Conservation (phyloP, 306 rosid species). For the Medicago arabica region DNA sequence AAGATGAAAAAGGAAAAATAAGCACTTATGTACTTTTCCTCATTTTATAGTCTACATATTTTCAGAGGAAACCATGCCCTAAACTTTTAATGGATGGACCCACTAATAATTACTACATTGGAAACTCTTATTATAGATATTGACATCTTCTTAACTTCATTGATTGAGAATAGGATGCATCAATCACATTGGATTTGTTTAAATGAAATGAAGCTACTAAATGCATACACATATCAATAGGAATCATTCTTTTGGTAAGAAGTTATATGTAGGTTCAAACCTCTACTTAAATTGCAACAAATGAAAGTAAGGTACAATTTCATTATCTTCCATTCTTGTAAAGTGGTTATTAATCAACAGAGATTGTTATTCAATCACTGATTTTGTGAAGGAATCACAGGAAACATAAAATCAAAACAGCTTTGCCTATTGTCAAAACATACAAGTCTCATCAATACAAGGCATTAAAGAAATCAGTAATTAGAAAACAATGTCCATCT, state of each 20-base stretch:
- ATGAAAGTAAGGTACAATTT: no score
- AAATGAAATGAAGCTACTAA: neutral
- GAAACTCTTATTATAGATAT: neutral
- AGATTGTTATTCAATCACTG: no score
- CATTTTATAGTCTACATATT: neutral
- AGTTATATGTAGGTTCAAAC: neutral
- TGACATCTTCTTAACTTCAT: neutral
- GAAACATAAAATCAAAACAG: neutral
- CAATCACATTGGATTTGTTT: neutral
- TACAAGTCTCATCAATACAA: neutral
- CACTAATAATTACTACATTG: neutral
- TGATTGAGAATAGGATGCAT: conserved; percentile 2
- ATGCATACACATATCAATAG: neutral
- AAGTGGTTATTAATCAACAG: no score
- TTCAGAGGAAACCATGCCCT: neutral
- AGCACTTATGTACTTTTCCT: neutral
- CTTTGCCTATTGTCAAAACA: conserved; percentile 12
- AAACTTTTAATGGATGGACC: neutral
- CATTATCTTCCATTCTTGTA: no score
- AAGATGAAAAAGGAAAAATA: conserved; percentile 9
- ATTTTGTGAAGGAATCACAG: no score
- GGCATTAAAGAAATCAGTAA: neutral
- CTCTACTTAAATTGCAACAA: no score
- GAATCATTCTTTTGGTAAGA: neutral
- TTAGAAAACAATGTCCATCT: conserved; percentile 1